A percentile compares a stretch with the other conserved stretches of the same genome.
phyloP scores from a whole-genome alignment of 441 rosid genomes.

The Arabidopsis lyrata region DNA sequence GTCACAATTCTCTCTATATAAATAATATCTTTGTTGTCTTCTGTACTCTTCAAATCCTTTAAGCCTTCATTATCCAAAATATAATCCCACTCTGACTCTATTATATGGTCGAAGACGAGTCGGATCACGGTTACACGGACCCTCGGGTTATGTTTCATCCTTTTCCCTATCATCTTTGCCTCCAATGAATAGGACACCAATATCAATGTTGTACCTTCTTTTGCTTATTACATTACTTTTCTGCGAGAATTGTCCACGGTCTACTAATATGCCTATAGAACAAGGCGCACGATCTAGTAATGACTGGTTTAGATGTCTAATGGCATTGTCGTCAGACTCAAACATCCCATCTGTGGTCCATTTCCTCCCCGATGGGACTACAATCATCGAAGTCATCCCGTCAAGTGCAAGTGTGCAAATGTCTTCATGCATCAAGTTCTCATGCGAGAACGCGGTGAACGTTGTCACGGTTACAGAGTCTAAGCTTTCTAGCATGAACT shows the following conservation, averaged over 20 bases:
- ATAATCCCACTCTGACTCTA: constrained; percentile 33
- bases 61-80: constrained; percentile 40
- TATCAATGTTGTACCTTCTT: constrained; percentile 1
- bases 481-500: constrained; percentile 8
- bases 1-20: constrained; percentile 37
- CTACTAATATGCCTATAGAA: constrained; percentile 36
- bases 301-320: constrained; percentile 26
- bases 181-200: constrained; percentile 34
- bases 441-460: constrained; percentile 50
- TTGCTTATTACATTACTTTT: neutral
- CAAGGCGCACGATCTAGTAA: constrained; percentile 34
- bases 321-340: constrained; percentile 19
- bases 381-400: constrained; percentile 29
- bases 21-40: neutral
- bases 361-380: constrained; percentile 35
- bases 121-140: constrained; percentile 6
- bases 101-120: neutral
- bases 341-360: constrained; percentile 32
- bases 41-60: constrained; percentile 23
- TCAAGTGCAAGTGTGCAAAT: constrained; percentile 51
- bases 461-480: neutral
- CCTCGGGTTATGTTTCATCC: constrained; percentile 30
- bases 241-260: constrained; percentile 33
- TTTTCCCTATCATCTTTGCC: constrained; percentile 34
- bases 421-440: constrained; percentile 48